Evolutionary conservation across 2,329 filamentous ascomycete species (phyloP).

Genomic region (Ophiocordyceps camponoti-rufipedis): DNA sequence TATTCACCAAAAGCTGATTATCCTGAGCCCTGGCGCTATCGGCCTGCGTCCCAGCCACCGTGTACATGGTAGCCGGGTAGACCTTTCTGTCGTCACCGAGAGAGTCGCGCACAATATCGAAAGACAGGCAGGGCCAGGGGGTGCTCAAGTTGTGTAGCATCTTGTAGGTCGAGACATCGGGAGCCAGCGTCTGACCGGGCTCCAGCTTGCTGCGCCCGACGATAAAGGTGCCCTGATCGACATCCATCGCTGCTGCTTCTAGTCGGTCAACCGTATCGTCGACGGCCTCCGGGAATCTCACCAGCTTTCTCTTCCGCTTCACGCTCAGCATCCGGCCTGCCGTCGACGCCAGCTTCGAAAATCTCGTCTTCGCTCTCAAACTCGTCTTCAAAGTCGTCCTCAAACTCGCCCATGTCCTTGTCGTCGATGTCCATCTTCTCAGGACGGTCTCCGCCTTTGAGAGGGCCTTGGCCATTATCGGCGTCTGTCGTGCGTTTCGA

Average conservation of each 20-base stretch:
- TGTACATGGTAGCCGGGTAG: constrained; percentile 93
- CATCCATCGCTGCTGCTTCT: constrained; percentile 50
- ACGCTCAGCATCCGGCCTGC: constrained; percentile 75
- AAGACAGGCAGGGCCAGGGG: constrained; percentile 92
- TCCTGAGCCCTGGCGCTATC: constrained; percentile 57
- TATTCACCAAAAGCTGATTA: constrained; percentile 90
- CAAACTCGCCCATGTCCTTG: constrained; percentile 62
- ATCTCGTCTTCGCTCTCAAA: constrained; percentile 84
- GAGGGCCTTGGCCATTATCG: constrained; percentile 25
- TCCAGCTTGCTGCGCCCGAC: constrained; percentile 84
- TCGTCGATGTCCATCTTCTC: constrained; percentile 49
- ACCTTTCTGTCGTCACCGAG: constrained; percentile 78
- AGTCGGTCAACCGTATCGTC: background rate
- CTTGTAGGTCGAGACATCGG: constrained; percentile 88
- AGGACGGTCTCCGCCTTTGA: constrained; percentile 43
- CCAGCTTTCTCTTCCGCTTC: constrained; percentile 73
- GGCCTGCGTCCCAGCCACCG: constrained; percentile 87
- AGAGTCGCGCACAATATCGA: constrained; percentile 74
- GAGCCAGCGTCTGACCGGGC: constrained; percentile 75
- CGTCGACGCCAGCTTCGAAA: constrained; percentile 84
- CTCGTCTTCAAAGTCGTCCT: constrained; percentile 88
- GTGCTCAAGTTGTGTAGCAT: constrained; percentile 92
- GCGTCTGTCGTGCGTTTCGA: constrained; percentile 40
- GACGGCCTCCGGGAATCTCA: constrained; percentile 5
- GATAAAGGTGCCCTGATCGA: constrained; percentile 90